Evolutionary conservation across 2,329 filamentous ascomycete genomes (phyloP).

Genomic region (Beauveria caledonica): DNA sequence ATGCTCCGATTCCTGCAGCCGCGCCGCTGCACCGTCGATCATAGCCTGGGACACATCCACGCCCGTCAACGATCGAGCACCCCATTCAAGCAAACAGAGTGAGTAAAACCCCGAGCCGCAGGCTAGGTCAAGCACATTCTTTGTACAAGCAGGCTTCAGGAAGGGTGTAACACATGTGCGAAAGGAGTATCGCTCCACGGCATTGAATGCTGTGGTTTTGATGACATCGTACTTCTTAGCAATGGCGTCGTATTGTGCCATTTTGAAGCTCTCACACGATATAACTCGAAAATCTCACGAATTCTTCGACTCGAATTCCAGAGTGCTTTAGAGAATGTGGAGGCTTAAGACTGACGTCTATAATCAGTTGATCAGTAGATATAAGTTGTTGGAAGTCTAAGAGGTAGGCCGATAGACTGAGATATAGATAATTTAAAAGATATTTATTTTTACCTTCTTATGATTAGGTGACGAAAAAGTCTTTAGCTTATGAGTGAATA

Average conservation of each 20-base stretch:
- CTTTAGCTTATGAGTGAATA: no score
- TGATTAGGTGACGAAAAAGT: no score
- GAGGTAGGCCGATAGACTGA: no score
- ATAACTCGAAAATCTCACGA: no score
- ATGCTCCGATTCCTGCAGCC: neutral
- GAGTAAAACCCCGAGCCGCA: conserved; percentile 12
- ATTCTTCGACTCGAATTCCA: neutral
- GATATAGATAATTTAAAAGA: no score
- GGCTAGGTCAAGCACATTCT: conserved; percentile 2
- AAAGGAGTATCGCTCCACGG: neutral
- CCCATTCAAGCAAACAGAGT: conserved; percentile 5
- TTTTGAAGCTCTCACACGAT: neutral
- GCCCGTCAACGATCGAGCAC: neutral
- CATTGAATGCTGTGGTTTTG: neutral
- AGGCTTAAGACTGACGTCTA: no score
- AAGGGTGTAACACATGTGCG: neutral
- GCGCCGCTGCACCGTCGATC: neutral
- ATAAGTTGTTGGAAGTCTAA: no score
- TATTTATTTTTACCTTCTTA: no score
- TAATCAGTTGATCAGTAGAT: no score
- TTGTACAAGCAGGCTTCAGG: neutral
- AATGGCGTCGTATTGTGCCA: neutral
- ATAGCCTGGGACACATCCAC: conserved; percentile 9
- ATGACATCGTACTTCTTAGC: neutral
- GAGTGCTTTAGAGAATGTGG: neutral